A percentile compares a stretch with the other conserved stretches of the same genome.
These are phyloP conservation scores for Peronospora farinosa DNA, from an alignment of 352 stramenopile genomes.

Conservation along the genomic window DNA sequence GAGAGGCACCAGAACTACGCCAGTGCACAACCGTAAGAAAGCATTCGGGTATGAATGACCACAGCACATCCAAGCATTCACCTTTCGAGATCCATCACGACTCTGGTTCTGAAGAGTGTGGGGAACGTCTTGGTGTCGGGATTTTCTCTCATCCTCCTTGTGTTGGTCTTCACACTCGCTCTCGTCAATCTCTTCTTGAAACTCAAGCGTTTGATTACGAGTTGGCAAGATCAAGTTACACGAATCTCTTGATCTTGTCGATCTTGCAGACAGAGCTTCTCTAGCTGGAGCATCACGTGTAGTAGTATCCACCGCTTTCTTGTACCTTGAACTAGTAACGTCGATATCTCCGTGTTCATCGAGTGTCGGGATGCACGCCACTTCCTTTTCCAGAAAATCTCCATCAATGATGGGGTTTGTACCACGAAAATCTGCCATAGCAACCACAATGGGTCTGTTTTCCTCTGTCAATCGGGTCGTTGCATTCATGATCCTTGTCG, in stretches of 20 bases:
- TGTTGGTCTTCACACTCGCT: slow-evolving; percentile 3
- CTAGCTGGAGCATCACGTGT: slow-evolving; percentile 18
- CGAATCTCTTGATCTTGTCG: slow-evolving; percentile 7
- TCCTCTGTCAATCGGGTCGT: not conserved
- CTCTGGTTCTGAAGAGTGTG: slow-evolving; percentile 7
- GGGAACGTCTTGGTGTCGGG: slow-evolving; percentile 14
- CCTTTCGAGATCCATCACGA: slow-evolving; percentile 30
- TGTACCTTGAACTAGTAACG: slow-evolving; percentile 25
- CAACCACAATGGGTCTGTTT: slow-evolving; percentile 3
- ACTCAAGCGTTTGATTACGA: slow-evolving; percentile 14
- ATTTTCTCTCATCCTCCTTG: slow-evolving; percentile 13
- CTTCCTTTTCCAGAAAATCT: slow-evolving; percentile 5
- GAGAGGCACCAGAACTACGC: slow-evolving; percentile 21
- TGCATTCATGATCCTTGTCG: slow-evolving; percentile 7
- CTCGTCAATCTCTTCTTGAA: slow-evolving; percentile 18
- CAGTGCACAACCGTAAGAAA: slow-evolving; percentile 31
- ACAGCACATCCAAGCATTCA: slow-evolving; percentile 41
- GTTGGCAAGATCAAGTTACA: slow-evolving; percentile 14
- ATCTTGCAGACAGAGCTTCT: slow-evolving; percentile 15
- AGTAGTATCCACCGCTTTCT: slow-evolving; percentile 14
- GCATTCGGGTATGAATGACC: slow-evolving; percentile 34
- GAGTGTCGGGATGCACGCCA: not conserved
- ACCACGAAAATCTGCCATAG: slow-evolving; percentile 17
- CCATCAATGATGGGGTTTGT: slow-evolving; percentile 15
- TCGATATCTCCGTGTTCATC: slow-evolving; percentile 25